Evolutionary conservation across 2,329 filamentous ascomycete genomes (phyloP).

Genomic region (Endocalyx cinctus): DNA sequence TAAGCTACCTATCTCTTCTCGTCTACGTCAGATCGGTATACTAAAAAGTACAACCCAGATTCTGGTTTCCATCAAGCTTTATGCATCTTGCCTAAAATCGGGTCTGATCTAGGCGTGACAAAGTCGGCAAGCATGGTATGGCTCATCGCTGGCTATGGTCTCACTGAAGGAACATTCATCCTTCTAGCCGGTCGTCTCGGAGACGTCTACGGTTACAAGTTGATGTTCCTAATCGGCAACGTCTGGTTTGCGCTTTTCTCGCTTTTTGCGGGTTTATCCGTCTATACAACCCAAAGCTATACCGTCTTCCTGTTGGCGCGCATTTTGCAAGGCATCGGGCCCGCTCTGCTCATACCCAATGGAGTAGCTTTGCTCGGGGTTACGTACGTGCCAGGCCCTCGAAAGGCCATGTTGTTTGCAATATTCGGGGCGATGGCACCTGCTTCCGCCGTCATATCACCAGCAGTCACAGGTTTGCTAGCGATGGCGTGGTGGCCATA

Average conservation of each 20-base stretch:
- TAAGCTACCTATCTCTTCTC: conserved; percentile 10
- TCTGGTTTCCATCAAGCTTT: conserved; percentile 25
- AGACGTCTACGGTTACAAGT: conserved; percentile 46
- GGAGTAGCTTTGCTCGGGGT: conserved; percentile 49
- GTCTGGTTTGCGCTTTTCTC: conserved; percentile 45
- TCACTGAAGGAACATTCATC: conserved; percentile 47
- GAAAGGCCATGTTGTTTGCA: conserved; percentile 28
- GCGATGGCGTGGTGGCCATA: conserved; percentile 25
- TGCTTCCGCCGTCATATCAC: conserved; percentile 24
- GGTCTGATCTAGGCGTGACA: conserved; percentile 32
- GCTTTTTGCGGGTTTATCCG: conserved; percentile 37
- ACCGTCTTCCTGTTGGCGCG: conserved; percentile 36
- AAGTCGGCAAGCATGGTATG: conserved; percentile 39
- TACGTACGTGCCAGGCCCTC: conserved; percentile 34
- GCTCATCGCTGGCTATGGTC: conserved; percentile 42
- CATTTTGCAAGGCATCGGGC: conserved; percentile 44
- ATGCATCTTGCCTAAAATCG: conserved; percentile 38
- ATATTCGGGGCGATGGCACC: conserved; percentile 29
- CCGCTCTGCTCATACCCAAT: conserved; percentile 50
- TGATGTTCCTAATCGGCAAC: conserved; percentile 43
- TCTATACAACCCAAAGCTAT: conserved; percentile 29
- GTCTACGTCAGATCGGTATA: too few species aligned
- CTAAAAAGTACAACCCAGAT: too few species aligned
- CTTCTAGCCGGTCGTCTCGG: conserved; percentile 43
- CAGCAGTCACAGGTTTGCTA: conserved; percentile 22